A percentile compares a stretch with the other conserved stretches of the same genome.
Conservation (phyloP, 2,329 filamentous ascomycete species). For the Apiospora koreana region DNA sequence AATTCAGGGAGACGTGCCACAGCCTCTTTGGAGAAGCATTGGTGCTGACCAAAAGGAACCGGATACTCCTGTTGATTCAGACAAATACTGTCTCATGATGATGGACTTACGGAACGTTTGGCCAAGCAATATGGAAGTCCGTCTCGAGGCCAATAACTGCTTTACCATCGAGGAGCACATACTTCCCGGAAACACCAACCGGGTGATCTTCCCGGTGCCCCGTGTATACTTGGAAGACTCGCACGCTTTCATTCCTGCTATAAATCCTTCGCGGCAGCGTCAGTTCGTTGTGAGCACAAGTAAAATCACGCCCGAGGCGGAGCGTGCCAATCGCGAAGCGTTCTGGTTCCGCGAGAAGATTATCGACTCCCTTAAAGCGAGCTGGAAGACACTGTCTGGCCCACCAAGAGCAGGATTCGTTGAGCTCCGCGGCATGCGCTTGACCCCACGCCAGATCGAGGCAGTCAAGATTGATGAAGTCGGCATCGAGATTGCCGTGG, state of each 20-base stretch:
- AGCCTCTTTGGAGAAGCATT: conserved; percentile 56
- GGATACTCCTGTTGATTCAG: conserved; percentile 31
- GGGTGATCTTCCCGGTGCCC: conserved; percentile 74
- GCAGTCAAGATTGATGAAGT: conserved; percentile 80
- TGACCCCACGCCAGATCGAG: conserved; percentile 80
- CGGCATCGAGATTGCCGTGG: conserved; percentile 63
- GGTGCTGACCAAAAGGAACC: conserved; percentile 30
- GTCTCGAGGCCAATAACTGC: conserved; percentile 55
- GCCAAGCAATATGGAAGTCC: conserved; percentile 75
- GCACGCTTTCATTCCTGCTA: conserved; percentile 73
- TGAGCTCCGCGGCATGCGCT: conserved; percentile 73
- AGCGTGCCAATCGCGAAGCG: conserved; percentile 75
- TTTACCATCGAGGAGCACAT: conserved; percentile 56
- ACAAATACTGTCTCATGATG: conserved; percentile 75
- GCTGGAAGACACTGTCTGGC: conserved; percentile 64
- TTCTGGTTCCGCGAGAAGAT: conserved; percentile 92
- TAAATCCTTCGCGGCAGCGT: conserved; percentile 81
- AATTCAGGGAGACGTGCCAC: conserved; percentile 67
- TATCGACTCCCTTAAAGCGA: conserved; percentile 68
- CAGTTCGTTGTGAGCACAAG: conserved; percentile 88
- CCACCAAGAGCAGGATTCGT: conserved; percentile 64
- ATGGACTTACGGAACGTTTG: conserved; percentile 88
- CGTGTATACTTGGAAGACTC: conserved; percentile 77
- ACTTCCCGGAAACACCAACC: conserved; percentile 68
- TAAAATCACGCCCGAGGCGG: conserved; percentile 76